Percentiles rank a stretch among this genome's conserved stretches.
phyloP scores from a whole-genome alignment of 495 filamentous ascomycete species.

The Neurospora terricola region DNA sequence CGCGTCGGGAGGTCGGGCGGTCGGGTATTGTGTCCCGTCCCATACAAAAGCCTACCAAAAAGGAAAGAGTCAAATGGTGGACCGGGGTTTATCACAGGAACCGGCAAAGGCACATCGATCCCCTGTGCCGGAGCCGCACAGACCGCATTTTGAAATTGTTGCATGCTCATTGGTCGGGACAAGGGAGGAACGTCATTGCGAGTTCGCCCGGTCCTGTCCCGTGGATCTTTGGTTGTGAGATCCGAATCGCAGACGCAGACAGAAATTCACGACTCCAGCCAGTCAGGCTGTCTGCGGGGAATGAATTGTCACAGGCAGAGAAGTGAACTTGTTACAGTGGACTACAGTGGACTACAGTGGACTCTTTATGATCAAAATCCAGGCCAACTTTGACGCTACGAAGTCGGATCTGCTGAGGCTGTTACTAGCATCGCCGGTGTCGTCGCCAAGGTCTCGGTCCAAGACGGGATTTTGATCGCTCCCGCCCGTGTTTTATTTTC shows the following conservation, averaged over 20 bases:
- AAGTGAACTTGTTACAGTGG: background rate
- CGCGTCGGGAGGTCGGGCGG: background rate
- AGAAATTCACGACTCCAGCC: background rate
- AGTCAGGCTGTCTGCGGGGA: background rate
- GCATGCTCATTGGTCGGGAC: conserved; percentile 12
- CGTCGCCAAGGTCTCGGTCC: background rate
- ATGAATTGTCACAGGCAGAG: background rate
- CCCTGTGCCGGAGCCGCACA: conserved; percentile 8
- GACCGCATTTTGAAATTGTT: conserved; percentile 18
- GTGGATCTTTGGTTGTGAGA: background rate
- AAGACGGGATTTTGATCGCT: background rate
- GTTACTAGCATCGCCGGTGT: background rate
- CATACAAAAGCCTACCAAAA: background rate
- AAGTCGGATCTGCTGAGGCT: background rate
- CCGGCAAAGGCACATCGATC: background rate
- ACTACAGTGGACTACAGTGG: background rate
- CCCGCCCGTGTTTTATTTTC: background rate
- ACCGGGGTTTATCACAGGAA: background rate
- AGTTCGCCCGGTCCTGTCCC: background rate
- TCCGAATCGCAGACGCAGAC: background rate
- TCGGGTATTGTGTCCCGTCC: background rate
- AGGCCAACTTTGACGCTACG: background rate
- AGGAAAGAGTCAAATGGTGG: background rate
- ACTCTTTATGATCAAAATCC: background rate
- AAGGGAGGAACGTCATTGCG: conserved; percentile 19